These are phyloP conservation scores for Apiospora rasikravindrae DNA, from an alignment of 2,329 filamentous ascomycete genomes.

Conservation along the genomic window DNA sequence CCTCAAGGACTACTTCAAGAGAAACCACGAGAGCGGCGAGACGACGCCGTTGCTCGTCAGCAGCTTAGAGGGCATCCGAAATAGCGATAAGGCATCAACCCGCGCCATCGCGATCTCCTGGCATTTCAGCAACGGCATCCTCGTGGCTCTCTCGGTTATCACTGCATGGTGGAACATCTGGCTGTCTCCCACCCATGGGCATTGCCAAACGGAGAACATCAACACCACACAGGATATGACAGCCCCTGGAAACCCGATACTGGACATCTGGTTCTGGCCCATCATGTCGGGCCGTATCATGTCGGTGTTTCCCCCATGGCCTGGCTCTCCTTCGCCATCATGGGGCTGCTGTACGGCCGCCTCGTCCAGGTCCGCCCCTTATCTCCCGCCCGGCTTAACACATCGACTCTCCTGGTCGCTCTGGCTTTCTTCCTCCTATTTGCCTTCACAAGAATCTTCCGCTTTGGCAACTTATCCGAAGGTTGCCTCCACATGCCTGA, in stretches of 20 bases:
- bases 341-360: constrained; percentile 51
- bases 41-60: constrained; percentile 23
- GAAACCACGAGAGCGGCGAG: constrained; percentile 27
- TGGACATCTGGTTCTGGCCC: constrained; percentile 49
- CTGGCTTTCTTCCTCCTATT: constrained; percentile 45
- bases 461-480: constrained; percentile 51
- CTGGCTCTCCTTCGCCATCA: constrained; percentile 52
- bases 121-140: constrained; percentile 46
- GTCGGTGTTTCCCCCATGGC: constrained; percentile 52
- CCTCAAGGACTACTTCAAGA: constrained; percentile 28
- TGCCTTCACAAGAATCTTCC: constrained; percentile 46
- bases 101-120: constrained; percentile 41
- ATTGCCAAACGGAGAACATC: constrained; percentile 35
- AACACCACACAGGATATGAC: background rate
- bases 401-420: constrained; percentile 37
- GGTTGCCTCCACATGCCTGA: constrained; percentile 47
- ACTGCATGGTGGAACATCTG: constrained; percentile 54
- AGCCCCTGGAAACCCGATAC: constrained; percentile 26
- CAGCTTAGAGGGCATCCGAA: background rate
- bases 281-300: constrained; percentile 37
- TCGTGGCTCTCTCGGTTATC: constrained; percentile 41
- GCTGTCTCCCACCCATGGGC: constrained; percentile 47
- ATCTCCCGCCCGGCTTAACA: constrained; percentile 27
- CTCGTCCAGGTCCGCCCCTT: constrained; percentile 37
- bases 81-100: constrained; percentile 25